A percentile compares a stretch with the other conserved stretches of the same genome.
Evolutionary conservation across 768 basidiomycete species (phyloP).

Genomic region (Suillus decipiens): DNA sequence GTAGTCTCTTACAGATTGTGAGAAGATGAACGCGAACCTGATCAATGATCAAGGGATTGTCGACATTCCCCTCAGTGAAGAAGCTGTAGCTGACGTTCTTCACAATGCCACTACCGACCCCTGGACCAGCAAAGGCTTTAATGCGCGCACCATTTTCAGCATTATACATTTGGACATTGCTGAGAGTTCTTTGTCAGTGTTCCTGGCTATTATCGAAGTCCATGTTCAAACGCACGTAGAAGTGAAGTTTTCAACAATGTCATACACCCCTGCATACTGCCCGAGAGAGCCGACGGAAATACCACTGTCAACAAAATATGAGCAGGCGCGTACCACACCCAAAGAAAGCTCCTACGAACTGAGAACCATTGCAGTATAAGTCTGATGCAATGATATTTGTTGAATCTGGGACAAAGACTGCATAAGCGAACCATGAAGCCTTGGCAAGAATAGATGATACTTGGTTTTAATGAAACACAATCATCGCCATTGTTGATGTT

Average conservation of each 20-base stretch:
- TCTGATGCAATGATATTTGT: constrained; percentile 60
- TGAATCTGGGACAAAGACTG: constrained; percentile 32
- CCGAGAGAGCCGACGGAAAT: constrained; percentile 53
- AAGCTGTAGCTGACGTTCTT: constrained; percentile 28
- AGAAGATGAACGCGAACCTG: constrained; percentile 26
- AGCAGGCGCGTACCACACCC: background rate
- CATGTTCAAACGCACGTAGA: background rate
- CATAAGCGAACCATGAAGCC: background rate
- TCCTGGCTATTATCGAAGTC: background rate
- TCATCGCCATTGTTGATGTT: constrained; percentile 58
- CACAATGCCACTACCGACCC: constrained; percentile 40
- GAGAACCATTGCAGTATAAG: constrained; percentile 59
- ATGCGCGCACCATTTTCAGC: constrained; percentile 53
- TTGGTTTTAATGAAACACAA: constrained; percentile 61
- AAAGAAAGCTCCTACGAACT: constrained; percentile 31
- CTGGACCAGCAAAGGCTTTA: constrained; percentile 49
- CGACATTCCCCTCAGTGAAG: constrained; percentile 38
- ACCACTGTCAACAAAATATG: constrained; percentile 36
- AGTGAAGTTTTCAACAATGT: constrained; percentile 47
- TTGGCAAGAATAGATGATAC: constrained; percentile 25
- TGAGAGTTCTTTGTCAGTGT: constrained; percentile 18
- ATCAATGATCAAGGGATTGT: constrained; percentile 43
- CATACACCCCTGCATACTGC: constrained; percentile 41
- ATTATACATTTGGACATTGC: constrained; percentile 46
- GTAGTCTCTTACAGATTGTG: background rate